These are phyloP conservation scores for Prunus fruticosa DNA, from an alignment of 306 rosid genomes.

Conservation along the genomic window DNA sequence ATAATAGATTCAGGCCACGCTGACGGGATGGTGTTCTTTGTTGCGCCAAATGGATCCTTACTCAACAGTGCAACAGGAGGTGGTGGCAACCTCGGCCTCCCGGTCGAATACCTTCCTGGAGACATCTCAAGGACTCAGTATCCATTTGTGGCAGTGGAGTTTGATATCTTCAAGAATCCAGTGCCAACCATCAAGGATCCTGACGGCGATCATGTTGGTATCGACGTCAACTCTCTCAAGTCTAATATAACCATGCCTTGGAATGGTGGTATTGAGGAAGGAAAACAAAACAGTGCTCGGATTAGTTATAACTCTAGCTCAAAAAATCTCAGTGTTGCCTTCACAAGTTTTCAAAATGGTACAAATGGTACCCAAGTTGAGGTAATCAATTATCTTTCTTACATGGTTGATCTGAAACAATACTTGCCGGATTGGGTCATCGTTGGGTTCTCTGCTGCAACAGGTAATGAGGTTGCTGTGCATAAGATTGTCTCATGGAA, in stretches of 20 bases:
- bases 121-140: constrained; percentile 10
- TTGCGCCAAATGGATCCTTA: constrained; percentile 22
- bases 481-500: too few species aligned
- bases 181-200: neutral
- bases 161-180: constrained; percentile 11
- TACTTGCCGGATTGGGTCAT: too few species aligned
- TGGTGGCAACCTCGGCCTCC: constrained; percentile 40
- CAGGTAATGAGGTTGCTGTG: neutral
- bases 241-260: neutral
- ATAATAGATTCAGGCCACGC: neutral
- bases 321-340: too few species aligned
- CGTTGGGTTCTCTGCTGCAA: neutral
- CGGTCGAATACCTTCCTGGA: neutral
- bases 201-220: constrained; percentile 24
- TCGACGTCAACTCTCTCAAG: constrained; percentile 11
- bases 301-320: constrained; percentile 32
- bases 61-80: neutral
- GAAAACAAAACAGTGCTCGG: constrained; percentile 16
- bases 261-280: constrained; percentile 11
- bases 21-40: constrained; percentile 40
- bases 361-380: too few species aligned
- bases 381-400: too few species aligned
- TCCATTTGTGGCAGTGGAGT: constrained; percentile 42
- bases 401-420: too few species aligned
- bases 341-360: too few species aligned